Evolutionary conservation across 352 stramenopile species (phyloP).

Genomic region (Globisporangium rhizosaccharum): DNA sequence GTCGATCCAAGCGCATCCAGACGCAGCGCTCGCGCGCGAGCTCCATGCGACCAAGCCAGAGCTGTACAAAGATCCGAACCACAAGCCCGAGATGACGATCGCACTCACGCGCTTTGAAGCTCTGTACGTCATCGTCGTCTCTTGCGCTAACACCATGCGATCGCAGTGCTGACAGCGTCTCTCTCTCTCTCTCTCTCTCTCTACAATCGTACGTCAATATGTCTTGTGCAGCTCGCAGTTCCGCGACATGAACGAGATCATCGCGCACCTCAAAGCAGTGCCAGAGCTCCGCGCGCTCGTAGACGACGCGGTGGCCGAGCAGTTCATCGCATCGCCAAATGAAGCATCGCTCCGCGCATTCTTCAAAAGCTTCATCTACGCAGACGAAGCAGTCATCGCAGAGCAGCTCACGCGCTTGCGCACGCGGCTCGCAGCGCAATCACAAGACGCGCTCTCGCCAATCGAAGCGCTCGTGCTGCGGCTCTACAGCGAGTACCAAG

Average conservation of each 20-base stretch:
- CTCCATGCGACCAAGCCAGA: constrained; percentile 85
- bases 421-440: constrained; percentile 46
- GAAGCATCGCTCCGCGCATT: constrained; percentile 49
- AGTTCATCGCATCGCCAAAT: constrained; percentile 33
- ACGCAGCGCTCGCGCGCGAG: constrained; percentile 69
- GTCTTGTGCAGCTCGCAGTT: constrained; percentile 75
- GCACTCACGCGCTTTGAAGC: constrained; percentile 96
- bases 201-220: not conserved
- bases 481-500: constrained; percentile 92
- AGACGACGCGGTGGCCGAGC: constrained; percentile 19
- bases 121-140: constrained; percentile 38
- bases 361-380: constrained; percentile 79
- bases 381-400: constrained; percentile 55
- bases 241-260: constrained; percentile 83
- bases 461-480: constrained; percentile 87
- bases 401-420: constrained; percentile 77
- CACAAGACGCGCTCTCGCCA: constrained; percentile 17
- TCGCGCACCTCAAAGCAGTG: constrained; percentile 62
- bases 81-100: constrained; percentile 99
- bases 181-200: no score
- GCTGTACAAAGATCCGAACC: constrained; percentile 97
- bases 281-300: constrained; percentile 75
- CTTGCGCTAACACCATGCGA: not conserved
- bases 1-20: constrained; percentile 95
- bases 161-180: not conserved